phyloP scores from a whole-genome alignment of 2,329 filamentous ascomycete genomes.

The Cercospora berteroae region DNA sequence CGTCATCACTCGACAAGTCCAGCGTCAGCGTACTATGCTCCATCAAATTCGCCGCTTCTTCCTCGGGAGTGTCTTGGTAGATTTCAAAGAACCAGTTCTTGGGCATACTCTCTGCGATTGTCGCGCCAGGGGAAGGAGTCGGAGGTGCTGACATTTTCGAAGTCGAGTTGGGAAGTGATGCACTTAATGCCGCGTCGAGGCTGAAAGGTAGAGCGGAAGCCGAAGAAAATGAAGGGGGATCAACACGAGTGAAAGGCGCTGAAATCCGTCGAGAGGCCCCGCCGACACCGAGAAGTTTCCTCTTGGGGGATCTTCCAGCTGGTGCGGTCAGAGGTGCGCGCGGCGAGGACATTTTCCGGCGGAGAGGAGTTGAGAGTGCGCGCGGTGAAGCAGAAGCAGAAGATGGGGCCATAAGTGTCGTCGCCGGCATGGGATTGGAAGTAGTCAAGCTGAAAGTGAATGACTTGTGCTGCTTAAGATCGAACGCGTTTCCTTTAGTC shows the following conservation, averaged over 20 bases:
- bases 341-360: slow-evolving; percentile 42
- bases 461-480: slow-evolving; percentile 39
- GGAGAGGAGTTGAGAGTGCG: slow-evolving; percentile 38
- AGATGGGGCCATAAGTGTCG: slow-evolving; percentile 40
- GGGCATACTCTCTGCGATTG: slow-evolving; percentile 56
- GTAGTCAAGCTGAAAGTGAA: slow-evolving; percentile 39
- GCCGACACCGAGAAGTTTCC: slow-evolving; percentile 52
- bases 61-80: slow-evolving; percentile 84
- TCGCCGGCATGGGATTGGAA: slow-evolving; percentile 7
- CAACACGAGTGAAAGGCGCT: slow-evolving; percentile 65
- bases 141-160: slow-evolving; percentile 36
- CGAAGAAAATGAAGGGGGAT: slow-evolving; percentile 56
- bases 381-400: slow-evolving; percentile 24
- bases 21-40: slow-evolving; percentile 84
- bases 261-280: slow-evolving; percentile 59
- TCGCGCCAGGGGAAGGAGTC: background rate
- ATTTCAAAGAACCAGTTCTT: slow-evolving; percentile 86
- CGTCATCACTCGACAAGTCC: slow-evolving; percentile 84
- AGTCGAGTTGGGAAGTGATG: slow-evolving; percentile 61
- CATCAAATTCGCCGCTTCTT: slow-evolving; percentile 88
- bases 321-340: slow-evolving; percentile 56
- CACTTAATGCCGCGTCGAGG: slow-evolving; percentile 77
- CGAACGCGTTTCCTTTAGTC: slow-evolving; percentile 45
- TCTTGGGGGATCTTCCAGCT: slow-evolving; percentile 75
- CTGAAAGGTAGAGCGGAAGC: slow-evolving; percentile 66